phyloP scores from a whole-genome alignment of 1,284 basidiomycete species.

The Fistulinella staudtii region DNA sequence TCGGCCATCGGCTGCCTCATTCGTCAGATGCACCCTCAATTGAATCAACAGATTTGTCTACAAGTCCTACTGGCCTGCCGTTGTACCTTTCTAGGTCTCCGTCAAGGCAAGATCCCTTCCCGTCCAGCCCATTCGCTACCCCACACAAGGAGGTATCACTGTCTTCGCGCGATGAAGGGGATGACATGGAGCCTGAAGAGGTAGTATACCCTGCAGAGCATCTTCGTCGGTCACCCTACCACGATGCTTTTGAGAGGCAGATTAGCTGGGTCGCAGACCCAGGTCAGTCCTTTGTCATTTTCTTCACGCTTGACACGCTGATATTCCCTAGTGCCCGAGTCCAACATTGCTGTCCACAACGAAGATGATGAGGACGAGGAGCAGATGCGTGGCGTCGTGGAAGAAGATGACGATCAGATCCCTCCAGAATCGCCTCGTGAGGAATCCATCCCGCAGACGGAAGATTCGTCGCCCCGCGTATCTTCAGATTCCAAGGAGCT shows the following conservation, averaged over 20 bases:
- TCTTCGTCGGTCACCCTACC: slow-evolving; percentile 42
- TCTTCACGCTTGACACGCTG: slow-evolving; percentile 4
- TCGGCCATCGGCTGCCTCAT: slow-evolving; percentile 40
- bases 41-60: slow-evolving; percentile 41
- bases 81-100: slow-evolving; percentile 46
- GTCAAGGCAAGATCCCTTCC: slow-evolving; percentile 52
- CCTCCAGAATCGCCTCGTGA: slow-evolving; percentile 39
- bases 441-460: slow-evolving; percentile 37
- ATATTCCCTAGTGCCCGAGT: slow-evolving; percentile 43
- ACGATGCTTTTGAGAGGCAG: slow-evolving; percentile 53
- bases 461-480: slow-evolving; percentile 46
- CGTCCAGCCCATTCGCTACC: slow-evolving; percentile 68
- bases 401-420: slow-evolving; percentile 40
- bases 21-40: slow-evolving; percentile 49
- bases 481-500: slow-evolving; percentile 53
- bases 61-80: slow-evolving; percentile 39
- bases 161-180: slow-evolving; percentile 52
- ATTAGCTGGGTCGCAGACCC: slow-evolving; percentile 74
- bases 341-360: slow-evolving; percentile 59
- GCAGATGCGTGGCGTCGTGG: slow-evolving; percentile 30
- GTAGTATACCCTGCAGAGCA: slow-evolving; percentile 50
- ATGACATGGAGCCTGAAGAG: slow-evolving; percentile 43
- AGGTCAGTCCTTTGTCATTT: slow-evolving; percentile 41
- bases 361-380: slow-evolving; percentile 49
- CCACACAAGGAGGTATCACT: slow-evolving; percentile 56